Base-by-base conservation (phyloP, 108 stramenopile species). In the Mayamaea pseudoterrestris region DNA sequence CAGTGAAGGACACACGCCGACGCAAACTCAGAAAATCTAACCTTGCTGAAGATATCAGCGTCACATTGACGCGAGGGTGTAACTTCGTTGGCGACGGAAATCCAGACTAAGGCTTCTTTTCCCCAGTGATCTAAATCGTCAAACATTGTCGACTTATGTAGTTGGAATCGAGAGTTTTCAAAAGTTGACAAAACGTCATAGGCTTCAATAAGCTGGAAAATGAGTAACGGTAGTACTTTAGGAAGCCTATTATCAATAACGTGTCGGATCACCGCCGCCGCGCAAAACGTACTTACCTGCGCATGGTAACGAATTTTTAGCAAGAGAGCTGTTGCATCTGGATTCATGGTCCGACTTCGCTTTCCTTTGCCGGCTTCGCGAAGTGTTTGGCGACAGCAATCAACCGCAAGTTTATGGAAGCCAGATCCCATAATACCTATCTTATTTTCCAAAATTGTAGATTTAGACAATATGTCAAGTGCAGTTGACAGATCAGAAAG, bases 361-460 rank as follows among this genome's bases (percentile, higher is more conserved):
- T n/a, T n/a, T n/a, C n/a, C n/a, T n/a, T n/a, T n/a, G n/a, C n/a
- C n/a, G n/a, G n/a, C 78, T 26, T 59, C 64, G 29, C 72, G 61
- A 11, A 89, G 73, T 24, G 64, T 69, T 41, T 57, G 47, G 35
- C 65, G 55, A 37, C 82, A 81, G 44, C 74, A 68, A 1, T 67
- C 60, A 2, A 82, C 45, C 12, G 63, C 77, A 42, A 67, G 49
- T 20, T 61, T 64, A 49, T 83, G 82, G 48, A 89, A 83, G 20
- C 41, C 64, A 25, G 81, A 65, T 2, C 79, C 74, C 26, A 69
- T 66, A 29, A 75, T 71, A 24, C 63, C 76, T 63, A 83, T 66
- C 30, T 71, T 60, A 26, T 71, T 59, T 51, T 80, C 80, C 16
- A 84, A 55, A 28, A 67, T 47, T n/a, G 61, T 57, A 16, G 80